Base-by-base conservation (phyloP, 306 rosid species). In the Acacia crassicarpa region DNA sequence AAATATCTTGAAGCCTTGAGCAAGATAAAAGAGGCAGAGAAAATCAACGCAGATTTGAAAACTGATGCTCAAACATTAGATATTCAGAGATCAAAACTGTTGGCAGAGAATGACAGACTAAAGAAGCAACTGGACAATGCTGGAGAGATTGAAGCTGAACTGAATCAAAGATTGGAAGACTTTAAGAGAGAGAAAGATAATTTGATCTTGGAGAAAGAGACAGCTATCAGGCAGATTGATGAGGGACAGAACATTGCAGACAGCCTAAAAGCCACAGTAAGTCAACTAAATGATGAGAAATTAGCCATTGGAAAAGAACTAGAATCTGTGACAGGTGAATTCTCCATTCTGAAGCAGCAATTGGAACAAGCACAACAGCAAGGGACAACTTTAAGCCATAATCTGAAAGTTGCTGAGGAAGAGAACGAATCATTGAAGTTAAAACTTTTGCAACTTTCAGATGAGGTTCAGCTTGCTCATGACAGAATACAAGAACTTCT, bases 11-110 rank as follows among this genome's bases (percentile, higher is more conserved):
- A 72, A 53, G 94, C 94, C 80, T 82, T 91, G 81, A 85, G 81
- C 90, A 90, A 84, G 88, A 67, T 89, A 75, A 84, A 91, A 85
- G 98, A 89, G 78, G 89, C 89, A 51, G 91, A 90, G 71, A 90
- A 82, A 78, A 58, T 72, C 46, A 84, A 79, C 49, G 67, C 81
- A 65, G 89, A 87, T 75, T 78, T 91, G 86, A 93, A 88, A 91
- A 78, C 83, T 80, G 94, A 85, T 44, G 89, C 90, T 17, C 90
- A 90, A 84, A 88, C 81, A 75, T 84, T 89, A 67, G 85, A 79
- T 41, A 80, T 63, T 84, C 90, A 91, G 82, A 90, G 70, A 65
- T 77, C 88, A 61, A 83, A 83, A 67, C 90, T 91, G 83, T 80
- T 85, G 83, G 84, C 20, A 62, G 93, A 88, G 79, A 95, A 87